Evolutionary conservation across 768 basidiomycete genomes (phyloP).

Genomic region (Boletus rubroflammeus): DNA sequence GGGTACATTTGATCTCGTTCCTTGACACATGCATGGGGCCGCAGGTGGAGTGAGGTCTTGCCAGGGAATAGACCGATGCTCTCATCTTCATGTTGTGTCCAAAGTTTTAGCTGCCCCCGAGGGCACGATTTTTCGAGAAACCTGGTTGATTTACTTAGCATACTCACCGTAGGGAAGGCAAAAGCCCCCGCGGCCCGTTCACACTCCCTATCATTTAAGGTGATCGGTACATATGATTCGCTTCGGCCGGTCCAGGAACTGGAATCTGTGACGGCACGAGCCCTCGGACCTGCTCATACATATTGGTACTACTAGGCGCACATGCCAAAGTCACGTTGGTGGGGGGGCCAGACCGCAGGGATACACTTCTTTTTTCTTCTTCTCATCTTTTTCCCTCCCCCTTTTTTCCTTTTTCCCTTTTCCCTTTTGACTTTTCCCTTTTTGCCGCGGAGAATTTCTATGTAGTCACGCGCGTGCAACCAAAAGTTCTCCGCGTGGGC

Average conservation of each 20-base stretch:
- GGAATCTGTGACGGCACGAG: neutral
- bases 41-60: neutral
- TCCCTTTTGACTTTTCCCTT: neutral
- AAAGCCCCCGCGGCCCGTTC: constrained; percentile 13
- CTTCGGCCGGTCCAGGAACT: neutral
- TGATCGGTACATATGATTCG: neutral
- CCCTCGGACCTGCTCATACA: too few species aligned
- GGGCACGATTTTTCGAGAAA: neutral
- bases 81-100: neutral
- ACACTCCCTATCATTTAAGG: neutral
- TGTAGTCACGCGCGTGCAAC: neutral
- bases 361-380: neutral
- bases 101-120: neutral
- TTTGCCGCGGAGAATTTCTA: neutral
- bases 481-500: neutral
- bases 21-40: neutral
- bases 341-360: neutral
- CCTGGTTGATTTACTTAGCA: neutral
- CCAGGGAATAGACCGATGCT: neutral
- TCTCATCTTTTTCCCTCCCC: neutral
- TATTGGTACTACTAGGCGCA: too few species aligned
- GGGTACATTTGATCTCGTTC: neutral
- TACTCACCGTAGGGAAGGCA: neutral
- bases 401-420: too few species aligned
- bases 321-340: neutral